These are phyloP conservation scores for Poterioochromonas sp. DNA, from an alignment of 352 stramenopile genomes.

Conservation along the genomic window DNA sequence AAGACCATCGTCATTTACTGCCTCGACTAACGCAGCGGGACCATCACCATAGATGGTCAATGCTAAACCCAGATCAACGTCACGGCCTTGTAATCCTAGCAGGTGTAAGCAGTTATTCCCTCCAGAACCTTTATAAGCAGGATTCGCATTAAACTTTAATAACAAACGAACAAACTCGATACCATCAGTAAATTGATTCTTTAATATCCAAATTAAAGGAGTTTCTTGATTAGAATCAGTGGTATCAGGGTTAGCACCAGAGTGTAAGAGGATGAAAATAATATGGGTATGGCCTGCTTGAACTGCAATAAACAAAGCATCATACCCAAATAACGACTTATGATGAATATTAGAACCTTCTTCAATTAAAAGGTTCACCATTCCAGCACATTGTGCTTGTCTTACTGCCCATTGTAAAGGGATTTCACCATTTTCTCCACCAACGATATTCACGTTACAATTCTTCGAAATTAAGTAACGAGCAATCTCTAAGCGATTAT, in stretches of 20 bases:
- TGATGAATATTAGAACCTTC: slow-evolving; percentile 16
- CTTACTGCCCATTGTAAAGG: slow-evolving; percentile 23
- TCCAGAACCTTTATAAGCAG: background rate
- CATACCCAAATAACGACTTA: background rate
- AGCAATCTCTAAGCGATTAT: background rate
- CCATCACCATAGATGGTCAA: background rate
- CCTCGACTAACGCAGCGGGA: background rate
- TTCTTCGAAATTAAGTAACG: background rate
- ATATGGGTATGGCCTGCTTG: background rate
- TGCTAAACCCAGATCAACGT: background rate
- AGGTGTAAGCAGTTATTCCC: background rate
- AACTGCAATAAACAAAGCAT: slow-evolving; percentile 19
- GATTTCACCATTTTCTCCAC: background rate
- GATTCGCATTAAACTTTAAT: background rate
- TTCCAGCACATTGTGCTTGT: background rate
- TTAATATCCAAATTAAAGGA: slow-evolving; percentile 23
- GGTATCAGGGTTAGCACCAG: slow-evolving; percentile 13
- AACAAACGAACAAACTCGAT: slow-evolving; percentile 15
- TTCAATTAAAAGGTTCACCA: background rate
- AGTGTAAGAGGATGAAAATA: background rate
- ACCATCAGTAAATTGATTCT: background rate
- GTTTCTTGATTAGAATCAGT: background rate
- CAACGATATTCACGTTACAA: slow-evolving; percentile 10
- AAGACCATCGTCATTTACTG: background rate
- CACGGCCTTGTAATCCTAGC: background rate